Conservation (phyloP, 331 rosid genomes). For the Malus hybrid region DNA sequence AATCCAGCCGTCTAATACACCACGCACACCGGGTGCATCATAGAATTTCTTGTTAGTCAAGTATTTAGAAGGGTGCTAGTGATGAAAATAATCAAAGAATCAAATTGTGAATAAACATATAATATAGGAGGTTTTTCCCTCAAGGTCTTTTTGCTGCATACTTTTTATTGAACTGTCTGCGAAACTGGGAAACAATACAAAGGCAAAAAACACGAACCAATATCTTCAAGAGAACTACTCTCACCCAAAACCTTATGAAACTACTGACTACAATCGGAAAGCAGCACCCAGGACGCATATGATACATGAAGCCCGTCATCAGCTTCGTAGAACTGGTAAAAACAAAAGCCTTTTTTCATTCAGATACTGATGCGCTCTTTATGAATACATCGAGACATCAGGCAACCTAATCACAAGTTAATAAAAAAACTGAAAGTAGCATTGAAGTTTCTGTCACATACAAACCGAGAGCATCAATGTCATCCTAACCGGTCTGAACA, state of each 20-base stretch:
- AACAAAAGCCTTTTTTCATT: slow-evolving; percentile 8
- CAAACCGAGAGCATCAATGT: slow-evolving; percentile 1
- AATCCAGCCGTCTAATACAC: not conserved
- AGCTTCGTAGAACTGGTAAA: slow-evolving; percentile 13
- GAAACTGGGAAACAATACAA: slow-evolving; percentile 24
- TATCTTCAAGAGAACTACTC: slow-evolving; percentile 25
- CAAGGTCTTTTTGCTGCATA: slow-evolving; percentile 15
- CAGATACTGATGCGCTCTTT: slow-evolving; percentile 19
- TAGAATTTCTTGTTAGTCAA: not conserved
- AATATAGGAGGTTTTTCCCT: not conserved
- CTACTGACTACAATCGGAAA: slow-evolving; percentile 14
- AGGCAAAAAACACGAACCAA: slow-evolving; percentile 16
- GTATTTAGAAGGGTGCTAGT: not conserved
- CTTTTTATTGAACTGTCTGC: slow-evolving; percentile 29
- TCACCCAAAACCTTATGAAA: slow-evolving; percentile 16
- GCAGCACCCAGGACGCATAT: slow-evolving; percentile 26
- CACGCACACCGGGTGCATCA: no score
- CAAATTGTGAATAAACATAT: not conserved
- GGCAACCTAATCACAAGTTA: slow-evolving; percentile 28
- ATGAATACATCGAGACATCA: slow-evolving; percentile 27
- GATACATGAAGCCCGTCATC: slow-evolving; percentile 32
- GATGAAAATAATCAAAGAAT: not conserved
- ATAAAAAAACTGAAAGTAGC: slow-evolving; percentile 16
- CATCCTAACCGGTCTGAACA: slow-evolving; percentile 42
- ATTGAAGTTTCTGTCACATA: slow-evolving; percentile 16